Evolutionary conservation across 2,329 filamentous ascomycete genomes (phyloP).

Genomic region (Scortechinia acanthostroma): DNA sequence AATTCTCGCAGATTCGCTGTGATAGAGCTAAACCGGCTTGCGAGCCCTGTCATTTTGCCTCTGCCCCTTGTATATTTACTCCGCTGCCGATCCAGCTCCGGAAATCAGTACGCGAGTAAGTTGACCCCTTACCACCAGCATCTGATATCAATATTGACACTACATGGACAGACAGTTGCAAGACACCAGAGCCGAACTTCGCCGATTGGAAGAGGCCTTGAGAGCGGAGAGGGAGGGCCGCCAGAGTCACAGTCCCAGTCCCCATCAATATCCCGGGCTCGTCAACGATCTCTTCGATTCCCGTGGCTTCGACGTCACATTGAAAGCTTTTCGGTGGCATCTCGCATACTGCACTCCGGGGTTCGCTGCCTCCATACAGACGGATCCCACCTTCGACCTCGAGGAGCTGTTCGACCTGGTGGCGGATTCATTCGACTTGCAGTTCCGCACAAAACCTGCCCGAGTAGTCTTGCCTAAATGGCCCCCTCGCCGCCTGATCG

Average conservation of each 20-base stretch:
- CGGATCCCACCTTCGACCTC: background rate
- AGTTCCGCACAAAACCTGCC: background rate
- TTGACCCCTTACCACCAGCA: no score
- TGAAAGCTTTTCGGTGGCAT: background rate
- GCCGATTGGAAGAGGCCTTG: background rate
- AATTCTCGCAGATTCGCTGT: slow-evolving; percentile 1
- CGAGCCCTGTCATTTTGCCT: background rate
- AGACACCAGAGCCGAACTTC: background rate
- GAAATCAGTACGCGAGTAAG: background rate
- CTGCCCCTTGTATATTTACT: background rate
- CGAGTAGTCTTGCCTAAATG: background rate
- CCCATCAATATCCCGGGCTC: background rate
- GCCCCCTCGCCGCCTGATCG: background rate
- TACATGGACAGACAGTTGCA: background rate
- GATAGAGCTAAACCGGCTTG: background rate
- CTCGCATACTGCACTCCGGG: background rate
- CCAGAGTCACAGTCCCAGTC: background rate
- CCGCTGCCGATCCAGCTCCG: background rate
- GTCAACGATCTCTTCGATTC: background rate
- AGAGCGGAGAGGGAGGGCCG: background rate
- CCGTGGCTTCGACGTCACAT: background rate
- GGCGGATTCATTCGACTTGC: background rate
- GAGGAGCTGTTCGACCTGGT: background rate
- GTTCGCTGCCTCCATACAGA: background rate
- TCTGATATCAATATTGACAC: background rate